Evolutionary conservation across 1,284 basidiomycete species (phyloP).

Genomic region (Ganoderma sinense): DNA sequence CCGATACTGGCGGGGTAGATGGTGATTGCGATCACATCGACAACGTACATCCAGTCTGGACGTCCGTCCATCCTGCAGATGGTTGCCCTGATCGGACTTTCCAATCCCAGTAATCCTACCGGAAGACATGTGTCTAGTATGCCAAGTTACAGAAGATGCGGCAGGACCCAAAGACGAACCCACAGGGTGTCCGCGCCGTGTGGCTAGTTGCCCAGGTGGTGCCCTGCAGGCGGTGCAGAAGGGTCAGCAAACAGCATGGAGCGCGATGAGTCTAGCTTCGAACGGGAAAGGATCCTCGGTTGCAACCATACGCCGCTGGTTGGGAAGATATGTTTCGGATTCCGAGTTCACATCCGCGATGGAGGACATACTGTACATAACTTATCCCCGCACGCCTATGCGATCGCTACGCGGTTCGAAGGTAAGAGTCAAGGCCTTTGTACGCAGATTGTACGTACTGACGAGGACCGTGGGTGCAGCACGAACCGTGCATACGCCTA

Average conservation of each 20-base stretch:
- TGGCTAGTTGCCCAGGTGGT: background rate
- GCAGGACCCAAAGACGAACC: background rate
- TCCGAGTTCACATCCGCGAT: background rate
- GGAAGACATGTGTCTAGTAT: background rate
- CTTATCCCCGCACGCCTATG: background rate
- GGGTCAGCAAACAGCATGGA: background rate
- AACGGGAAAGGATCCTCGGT: background rate
- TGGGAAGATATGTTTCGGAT: background rate
- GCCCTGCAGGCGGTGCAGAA: background rate
- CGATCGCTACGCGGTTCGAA: background rate
- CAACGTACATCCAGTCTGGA: background rate
- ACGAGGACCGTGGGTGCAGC: background rate
- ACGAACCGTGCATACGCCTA: background rate
- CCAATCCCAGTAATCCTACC: background rate
- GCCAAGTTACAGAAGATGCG: background rate
- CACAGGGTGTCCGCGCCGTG: background rate
- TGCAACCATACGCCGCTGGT: background rate
- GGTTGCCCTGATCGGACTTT: background rate
- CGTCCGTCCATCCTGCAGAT: background rate
- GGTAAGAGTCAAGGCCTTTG: background rate
- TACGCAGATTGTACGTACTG: slow-evolving; percentile 26
- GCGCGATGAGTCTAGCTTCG: background rate
- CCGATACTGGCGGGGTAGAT: background rate
- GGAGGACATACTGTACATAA: background rate
- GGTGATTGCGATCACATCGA: background rate